These are phyloP conservation scores for Cryomyces minteri DNA, from an alignment of 495 filamentous ascomycete genomes.

Conservation along the genomic window DNA sequence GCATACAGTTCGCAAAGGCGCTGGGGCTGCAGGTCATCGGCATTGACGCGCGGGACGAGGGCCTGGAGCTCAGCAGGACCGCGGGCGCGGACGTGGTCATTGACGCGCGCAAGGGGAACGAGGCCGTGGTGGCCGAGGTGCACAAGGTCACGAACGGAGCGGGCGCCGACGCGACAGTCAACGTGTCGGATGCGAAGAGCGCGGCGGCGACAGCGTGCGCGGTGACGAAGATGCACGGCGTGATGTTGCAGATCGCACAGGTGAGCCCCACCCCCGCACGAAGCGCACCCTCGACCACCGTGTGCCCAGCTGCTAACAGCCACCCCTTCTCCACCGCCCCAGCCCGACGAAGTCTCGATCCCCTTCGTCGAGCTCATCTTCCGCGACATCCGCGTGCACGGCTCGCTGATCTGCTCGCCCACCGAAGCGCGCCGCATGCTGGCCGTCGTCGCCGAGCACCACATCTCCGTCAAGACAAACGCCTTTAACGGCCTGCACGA, in stretches of 20 bases:
- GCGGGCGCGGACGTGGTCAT: constrained; percentile 30
- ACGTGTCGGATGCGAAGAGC: constrained; percentile 23
- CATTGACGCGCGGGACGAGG: constrained; percentile 36
- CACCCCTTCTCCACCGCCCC: not conserved
- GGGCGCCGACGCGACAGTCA: constrained; percentile 28
- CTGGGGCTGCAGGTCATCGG: constrained; percentile 32
- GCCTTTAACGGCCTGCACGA: constrained; percentile 32
- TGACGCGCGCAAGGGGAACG: constrained; percentile 30
- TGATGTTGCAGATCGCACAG: constrained; percentile 36
- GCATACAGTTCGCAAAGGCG: constrained; percentile 33
- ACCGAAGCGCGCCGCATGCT: constrained; percentile 32
- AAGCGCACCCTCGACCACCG: not conserved
- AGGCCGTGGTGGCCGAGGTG: constrained; percentile 26
- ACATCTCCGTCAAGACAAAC: constrained; percentile 30
- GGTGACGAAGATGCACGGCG: constrained; percentile 34
- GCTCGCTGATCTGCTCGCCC: constrained; percentile 27
- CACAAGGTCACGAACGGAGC: constrained; percentile 25
- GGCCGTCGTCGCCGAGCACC: constrained; percentile 28
- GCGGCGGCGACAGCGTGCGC: constrained; percentile 31
- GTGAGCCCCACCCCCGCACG: constrained; percentile 6
- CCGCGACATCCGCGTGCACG: constrained; percentile 32
- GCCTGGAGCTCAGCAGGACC: constrained; percentile 23
- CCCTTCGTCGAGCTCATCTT: constrained; percentile 35
- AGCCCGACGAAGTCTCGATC: constrained; percentile 26
- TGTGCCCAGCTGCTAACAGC: not conserved